These are phyloP conservation scores for Rhodotorula sphaerocarpa DNA, from an alignment of 768 basidiomycete species.

Conservation along the genomic window DNA sequence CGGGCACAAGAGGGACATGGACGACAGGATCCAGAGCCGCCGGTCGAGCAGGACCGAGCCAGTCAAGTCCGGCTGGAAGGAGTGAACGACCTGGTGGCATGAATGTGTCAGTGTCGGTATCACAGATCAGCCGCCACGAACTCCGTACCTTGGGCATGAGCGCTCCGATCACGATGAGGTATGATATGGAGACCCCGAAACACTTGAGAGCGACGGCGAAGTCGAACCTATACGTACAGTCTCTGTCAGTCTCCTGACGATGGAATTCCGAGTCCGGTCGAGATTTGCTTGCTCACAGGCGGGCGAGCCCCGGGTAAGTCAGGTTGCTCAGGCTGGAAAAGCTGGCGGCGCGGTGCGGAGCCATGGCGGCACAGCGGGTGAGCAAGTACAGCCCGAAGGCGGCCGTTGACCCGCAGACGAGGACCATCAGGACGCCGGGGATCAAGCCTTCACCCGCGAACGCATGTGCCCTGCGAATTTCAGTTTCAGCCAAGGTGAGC, in stretches of 20 bases:
- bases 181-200: constrained; percentile 92
- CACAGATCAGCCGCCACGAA: too few species aligned
- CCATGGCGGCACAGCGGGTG: constrained; percentile 67
- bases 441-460: constrained; percentile 83
- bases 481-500: constrained; percentile 1
- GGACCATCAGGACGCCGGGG: constrained; percentile 80
- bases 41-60: constrained; percentile 48
- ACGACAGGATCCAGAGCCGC: constrained; percentile 55
- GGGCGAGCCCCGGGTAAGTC: constrained; percentile 63
- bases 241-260: neutral
- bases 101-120: too few species aligned
- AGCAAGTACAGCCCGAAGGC: constrained; percentile 84
- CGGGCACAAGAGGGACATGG: constrained; percentile 52
- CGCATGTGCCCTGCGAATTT: constrained; percentile 49
- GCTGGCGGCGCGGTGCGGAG: constrained; percentile 65
- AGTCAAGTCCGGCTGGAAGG: constrained; percentile 23
- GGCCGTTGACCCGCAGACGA: constrained; percentile 66
- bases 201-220: constrained; percentile 7
- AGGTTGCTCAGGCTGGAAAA: constrained; percentile 76
- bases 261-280: neutral
- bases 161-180: constrained; percentile 39
- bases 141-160: constrained; percentile 6
- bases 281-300: constrained; percentile 14
- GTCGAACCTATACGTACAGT: neutral
- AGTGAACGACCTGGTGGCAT: constrained; percentile 57